phyloP scores from a whole-genome alignment of 306 rosid species.

The Hylodesmum podocarpum region DNA sequence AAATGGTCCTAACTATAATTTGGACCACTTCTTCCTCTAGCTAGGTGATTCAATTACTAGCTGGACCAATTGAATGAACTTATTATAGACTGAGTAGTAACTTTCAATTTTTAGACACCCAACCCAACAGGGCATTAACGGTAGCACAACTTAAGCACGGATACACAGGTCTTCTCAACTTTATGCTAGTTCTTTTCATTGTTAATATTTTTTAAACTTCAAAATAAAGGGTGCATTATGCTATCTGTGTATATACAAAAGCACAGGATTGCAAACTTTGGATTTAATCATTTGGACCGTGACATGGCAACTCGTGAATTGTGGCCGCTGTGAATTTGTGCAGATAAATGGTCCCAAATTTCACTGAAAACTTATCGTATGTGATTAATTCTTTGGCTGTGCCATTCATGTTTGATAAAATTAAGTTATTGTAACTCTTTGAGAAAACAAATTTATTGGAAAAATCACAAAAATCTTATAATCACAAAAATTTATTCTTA shows the following conservation, averaged over 20 bases:
- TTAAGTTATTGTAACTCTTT: background rate
- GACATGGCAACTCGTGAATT: background rate
- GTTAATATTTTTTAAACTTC: background rate
- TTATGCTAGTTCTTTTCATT: background rate
- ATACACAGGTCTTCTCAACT: background rate
- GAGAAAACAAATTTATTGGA: background rate
- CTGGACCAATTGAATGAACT: constrained; percentile 32
- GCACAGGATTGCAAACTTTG: background rate
- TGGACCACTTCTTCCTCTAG: constrained; percentile 43
- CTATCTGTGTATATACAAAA: background rate
- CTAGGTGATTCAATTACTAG: constrained; percentile 3
- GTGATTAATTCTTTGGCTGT: background rate
- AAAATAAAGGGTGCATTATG: background rate
- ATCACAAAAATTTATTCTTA: background rate
- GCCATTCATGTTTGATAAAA: background rate
- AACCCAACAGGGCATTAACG: background rate
- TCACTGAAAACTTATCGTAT: background rate
- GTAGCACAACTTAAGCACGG: background rate
- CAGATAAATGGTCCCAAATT: background rate
- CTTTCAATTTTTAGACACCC: constrained; percentile 5
- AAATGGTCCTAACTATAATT: constrained; percentile 32
- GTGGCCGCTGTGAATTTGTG: background rate
- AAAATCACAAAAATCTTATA: background rate
- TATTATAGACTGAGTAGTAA: background rate
- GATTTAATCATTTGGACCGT: constrained; percentile 1